Conservation (phyloP, 208 protist genomes). For the Leishmania lainsoni region DNA sequence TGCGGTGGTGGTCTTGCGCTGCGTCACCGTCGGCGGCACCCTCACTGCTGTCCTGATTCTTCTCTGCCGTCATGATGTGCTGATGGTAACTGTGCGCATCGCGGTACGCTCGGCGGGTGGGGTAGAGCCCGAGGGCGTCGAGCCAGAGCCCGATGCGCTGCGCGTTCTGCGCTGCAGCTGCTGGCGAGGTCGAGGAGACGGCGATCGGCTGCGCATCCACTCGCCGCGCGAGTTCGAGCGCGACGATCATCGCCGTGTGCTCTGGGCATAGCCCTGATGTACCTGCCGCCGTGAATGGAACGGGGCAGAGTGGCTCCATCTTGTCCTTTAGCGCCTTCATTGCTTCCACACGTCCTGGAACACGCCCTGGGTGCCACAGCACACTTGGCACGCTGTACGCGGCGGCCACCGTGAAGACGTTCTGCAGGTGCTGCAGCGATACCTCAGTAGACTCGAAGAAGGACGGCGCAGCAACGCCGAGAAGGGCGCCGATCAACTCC, state of each 20-base stretch:
- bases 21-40: not conserved
- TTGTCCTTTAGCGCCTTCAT: constrained; percentile 43
- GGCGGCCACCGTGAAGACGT: constrained; percentile 64
- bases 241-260: constrained; percentile 79
- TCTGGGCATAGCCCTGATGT: constrained; percentile 58
- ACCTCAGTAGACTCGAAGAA: constrained; percentile 72
- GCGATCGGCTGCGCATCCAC: constrained; percentile 56
- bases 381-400: constrained; percentile 61
- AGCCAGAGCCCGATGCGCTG: constrained; percentile 63
- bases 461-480: constrained; percentile 64
- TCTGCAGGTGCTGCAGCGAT: constrained; percentile 68
- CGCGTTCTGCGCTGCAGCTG: constrained; percentile 46
- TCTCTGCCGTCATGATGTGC: not conserved
- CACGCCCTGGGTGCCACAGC: constrained; percentile 69
- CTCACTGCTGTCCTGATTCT: not conserved
- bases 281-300: constrained; percentile 15
- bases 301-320: constrained; percentile 18
- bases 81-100: constrained; percentile 24
- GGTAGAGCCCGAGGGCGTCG: constrained; percentile 54
- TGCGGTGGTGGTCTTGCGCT: not conserved
- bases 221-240: constrained; percentile 63
- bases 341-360: constrained; percentile 38
- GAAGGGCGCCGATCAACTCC: constrained; percentile 54
- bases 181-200: constrained; percentile 35
- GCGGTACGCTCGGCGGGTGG: constrained; percentile 44